Conservation (phyloP, 192 early-diverging fungal genomes). For the Haplosporangium gracile region DNA sequence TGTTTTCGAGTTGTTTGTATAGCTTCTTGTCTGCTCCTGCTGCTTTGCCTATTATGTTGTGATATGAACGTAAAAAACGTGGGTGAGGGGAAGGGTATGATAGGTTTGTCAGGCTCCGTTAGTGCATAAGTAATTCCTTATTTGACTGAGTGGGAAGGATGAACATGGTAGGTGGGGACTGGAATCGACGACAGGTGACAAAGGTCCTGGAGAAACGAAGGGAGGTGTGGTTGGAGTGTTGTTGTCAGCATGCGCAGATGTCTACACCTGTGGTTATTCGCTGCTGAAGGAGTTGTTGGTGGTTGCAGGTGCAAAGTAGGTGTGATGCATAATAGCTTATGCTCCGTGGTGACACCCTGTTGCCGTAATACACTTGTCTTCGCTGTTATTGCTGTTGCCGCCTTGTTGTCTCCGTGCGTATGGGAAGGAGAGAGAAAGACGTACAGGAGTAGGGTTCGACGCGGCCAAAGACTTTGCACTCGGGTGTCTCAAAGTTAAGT, state of each 20-base stretch:
- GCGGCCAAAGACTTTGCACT: conserved; percentile 84
- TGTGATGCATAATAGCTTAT: too few relatives aligned
- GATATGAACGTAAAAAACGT: background rate
- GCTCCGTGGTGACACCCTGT: background rate
- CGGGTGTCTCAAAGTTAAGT: conserved; percentile 87
- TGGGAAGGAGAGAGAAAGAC: background rate
- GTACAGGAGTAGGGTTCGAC: conserved; percentile 96
- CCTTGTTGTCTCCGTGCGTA: too few relatives aligned
- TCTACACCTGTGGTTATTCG: background rate
- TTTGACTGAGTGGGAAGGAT: background rate
- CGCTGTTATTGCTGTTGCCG: too few relatives aligned
- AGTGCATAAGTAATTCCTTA: background rate
- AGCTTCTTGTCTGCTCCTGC: conserved; percentile 94
- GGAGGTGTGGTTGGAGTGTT: background rate
- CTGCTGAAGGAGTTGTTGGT: background rate
- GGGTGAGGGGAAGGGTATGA: background rate
- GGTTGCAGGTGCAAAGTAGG: background rate
- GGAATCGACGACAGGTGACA: background rate
- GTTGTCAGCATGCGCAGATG: background rate
- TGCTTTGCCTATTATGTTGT: conserved; percentile 79
- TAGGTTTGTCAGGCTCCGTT: background rate
- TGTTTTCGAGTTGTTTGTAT: conserved; percentile 86
- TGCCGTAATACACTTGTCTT: background rate
- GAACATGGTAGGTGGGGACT: background rate
- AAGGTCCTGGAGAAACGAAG: background rate